Evolutionary conservation across 306 rosid species (phyloP).

Genomic region (Quercus mongolica): DNA sequence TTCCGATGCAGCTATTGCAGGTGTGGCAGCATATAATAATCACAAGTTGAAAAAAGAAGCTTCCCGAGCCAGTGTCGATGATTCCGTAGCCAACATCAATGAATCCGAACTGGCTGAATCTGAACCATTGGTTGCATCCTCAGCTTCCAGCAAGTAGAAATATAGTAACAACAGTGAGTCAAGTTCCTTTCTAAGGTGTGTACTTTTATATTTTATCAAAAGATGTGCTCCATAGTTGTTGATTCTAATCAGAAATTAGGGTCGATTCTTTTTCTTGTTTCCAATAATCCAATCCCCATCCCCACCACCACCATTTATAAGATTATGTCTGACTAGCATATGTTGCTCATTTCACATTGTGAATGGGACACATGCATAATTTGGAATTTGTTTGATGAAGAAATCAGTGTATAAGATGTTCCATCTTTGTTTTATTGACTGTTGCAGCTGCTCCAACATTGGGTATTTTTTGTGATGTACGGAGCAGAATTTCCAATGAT

Average conservation of each 20-base stretch:
- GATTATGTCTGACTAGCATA: background rate
- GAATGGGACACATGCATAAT: background rate
- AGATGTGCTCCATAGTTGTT: background rate
- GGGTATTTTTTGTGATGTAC: background rate
- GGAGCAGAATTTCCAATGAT: conserved; percentile 26
- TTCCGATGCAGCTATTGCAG: conserved; percentile 76
- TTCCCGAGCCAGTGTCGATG: conserved; percentile 35
- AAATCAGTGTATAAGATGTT: conserved; percentile 10
- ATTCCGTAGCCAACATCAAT: conserved; percentile 23
- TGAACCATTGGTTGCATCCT: conserved; percentile 31
- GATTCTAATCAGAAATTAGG: conserved; percentile 5
- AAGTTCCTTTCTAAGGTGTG: conserved; percentile 43
- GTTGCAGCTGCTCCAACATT: conserved; percentile 36
- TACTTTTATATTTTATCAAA: conserved; percentile 1
- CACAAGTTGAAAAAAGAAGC: conserved; percentile 77
- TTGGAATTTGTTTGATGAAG: conserved; percentile 16
- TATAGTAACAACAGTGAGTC: conserved; percentile 23
- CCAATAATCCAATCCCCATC: conserved; percentile 17
- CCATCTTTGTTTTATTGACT: conserved; percentile 1
- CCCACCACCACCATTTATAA: background rate
- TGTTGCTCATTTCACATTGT: background rate
- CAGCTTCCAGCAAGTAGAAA: conserved; percentile 50
- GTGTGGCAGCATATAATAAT: conserved; percentile 96
- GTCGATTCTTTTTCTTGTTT: conserved; percentile 1
- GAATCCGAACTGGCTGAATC: conserved; percentile 45